Conservation (phyloP, 179 eudicot species). For the Spergularia azorica region DNA sequence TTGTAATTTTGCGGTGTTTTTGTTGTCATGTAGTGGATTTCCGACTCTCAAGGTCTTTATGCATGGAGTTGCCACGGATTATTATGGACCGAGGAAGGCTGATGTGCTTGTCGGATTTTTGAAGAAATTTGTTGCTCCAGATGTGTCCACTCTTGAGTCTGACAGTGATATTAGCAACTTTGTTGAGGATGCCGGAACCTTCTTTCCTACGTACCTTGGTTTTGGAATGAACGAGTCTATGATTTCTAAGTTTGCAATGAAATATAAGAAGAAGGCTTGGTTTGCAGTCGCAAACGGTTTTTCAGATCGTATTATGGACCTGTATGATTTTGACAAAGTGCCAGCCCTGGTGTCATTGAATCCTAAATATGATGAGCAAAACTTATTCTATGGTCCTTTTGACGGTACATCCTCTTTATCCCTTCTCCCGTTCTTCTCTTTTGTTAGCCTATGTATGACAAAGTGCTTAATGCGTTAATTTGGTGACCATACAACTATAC, state of each 20-base stretch:
- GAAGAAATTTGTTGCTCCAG: conserved; percentile 84
- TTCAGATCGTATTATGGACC: conserved; percentile 69
- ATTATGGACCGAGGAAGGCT: conserved; percentile 79
- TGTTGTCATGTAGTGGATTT: conserved; percentile 67
- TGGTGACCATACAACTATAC: background rate
- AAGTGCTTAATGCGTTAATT: background rate
- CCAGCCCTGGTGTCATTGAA: conserved; percentile 81
- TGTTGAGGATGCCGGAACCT: conserved; percentile 60
- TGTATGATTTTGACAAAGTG: conserved; percentile 83
- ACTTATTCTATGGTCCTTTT: conserved; percentile 88
- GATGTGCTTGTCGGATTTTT: conserved; percentile 66
- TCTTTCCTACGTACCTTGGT: conserved; percentile 81
- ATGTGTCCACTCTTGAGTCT: conserved; percentile 73
- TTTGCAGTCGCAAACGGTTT: conserved; percentile 90
- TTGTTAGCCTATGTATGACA: background rate
- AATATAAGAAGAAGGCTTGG: conserved; percentile 93
- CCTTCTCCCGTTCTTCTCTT: background rate
- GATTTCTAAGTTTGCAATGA: conserved; percentile 57
- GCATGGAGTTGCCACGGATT: conserved; percentile 84
- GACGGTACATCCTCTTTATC: conserved; percentile 56
- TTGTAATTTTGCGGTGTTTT: background rate
- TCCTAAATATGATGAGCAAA: conserved; percentile 62
- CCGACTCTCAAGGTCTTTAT: conserved; percentile 84
- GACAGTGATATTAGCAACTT: conserved; percentile 66
- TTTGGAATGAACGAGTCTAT: conserved; percentile 79